A percentile compares a stretch with the other conserved stretches of the same genome.
These are phyloP conservation scores for Sherardia arvensis DNA, from an alignment of 257 asterid genomes.

Conservation along the genomic window DNA sequence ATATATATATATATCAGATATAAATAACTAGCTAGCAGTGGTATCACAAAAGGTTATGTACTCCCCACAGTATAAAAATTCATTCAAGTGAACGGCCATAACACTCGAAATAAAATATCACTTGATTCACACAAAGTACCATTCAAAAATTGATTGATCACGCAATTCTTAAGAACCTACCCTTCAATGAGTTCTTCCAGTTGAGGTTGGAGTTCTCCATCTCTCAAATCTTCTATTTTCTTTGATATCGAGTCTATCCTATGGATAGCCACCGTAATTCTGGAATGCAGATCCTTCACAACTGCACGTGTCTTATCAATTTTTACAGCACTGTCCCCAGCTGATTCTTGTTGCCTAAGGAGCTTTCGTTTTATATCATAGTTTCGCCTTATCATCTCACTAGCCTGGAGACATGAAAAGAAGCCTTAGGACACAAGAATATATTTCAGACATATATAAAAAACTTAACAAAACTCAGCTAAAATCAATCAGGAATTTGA, in stretches of 20 bases:
- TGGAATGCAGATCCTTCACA: constrained; percentile 86
- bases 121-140: neutral
- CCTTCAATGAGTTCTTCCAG: constrained; percentile 94
- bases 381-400: constrained; percentile 50
- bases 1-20: neutral
- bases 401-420: constrained; percentile 44
- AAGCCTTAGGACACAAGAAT: neutral
- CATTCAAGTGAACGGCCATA: neutral
- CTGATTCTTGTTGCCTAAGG: constrained; percentile 77
- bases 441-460: neutral
- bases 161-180: constrained; percentile 24
- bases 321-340: constrained; percentile 30
- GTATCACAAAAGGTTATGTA: neutral
- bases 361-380: constrained; percentile 72
- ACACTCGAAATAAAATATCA: neutral
- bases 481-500: neutral
- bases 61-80: neutral
- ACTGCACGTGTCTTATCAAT: constrained; percentile 80
- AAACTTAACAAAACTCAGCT: neutral
- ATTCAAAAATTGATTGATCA: neutral
- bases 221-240: constrained; percentile 85
- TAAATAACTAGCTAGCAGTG: neutral
- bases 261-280: constrained; percentile 82
- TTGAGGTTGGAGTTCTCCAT: constrained; percentile 87
- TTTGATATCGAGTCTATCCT: constrained; percentile 73